Evolutionary conservation across 768 basidiomycete species (phyloP), one percentile per base, ranked within the genome.

Genomic region (Rhodosporidiobolus odoratus): DNA sequence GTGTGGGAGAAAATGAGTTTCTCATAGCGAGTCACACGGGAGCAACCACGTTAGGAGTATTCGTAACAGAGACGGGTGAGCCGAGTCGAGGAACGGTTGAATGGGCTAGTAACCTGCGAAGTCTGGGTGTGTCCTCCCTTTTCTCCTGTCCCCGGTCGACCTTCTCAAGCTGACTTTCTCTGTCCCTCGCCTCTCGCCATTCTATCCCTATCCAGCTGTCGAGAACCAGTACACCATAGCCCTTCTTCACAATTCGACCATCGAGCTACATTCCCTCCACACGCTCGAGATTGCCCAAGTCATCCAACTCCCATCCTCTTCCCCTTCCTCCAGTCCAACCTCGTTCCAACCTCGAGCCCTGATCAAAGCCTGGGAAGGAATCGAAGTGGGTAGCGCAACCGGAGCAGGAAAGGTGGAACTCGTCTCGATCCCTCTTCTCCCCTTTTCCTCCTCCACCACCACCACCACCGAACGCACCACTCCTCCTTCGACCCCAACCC

Each of bases 61-160:
- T 97, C 75, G 83, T 97, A 73, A 91, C 85, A 21, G 85, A 87
- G 0, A 85, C 86, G 3, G 93, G 92, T 0, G 92, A 95, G 79
- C 92, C 94, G 8, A 88, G 92, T 13, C 84, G 93, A 56, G 92
- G 92, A 3, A 94, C 93, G 3, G 81, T 96, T 53, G 85, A 91
- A 77, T 96, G 92, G 91, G 84, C 86, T 4, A 84, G 82, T 59
- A 87, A 94, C 81, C 91, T 92, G 0, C 81, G 86, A 32, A 84
- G 87, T 27, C 81, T 92, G 45, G 87, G 91, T 93, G 76, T 47
- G 43, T 65, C 27, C 45, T 30, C 5, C 65, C 60, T 71, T 57
- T 62, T 53, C 32, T 25, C 30, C 8, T 62, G 25, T 15, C 6
- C 54, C 32, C 34, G 52, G 27, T 37, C 52, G 38, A 57, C 45